phyloP scores from a whole-genome alignment of 1,284 basidiomycete genomes.

The Leccinum subrobustum region DNA sequence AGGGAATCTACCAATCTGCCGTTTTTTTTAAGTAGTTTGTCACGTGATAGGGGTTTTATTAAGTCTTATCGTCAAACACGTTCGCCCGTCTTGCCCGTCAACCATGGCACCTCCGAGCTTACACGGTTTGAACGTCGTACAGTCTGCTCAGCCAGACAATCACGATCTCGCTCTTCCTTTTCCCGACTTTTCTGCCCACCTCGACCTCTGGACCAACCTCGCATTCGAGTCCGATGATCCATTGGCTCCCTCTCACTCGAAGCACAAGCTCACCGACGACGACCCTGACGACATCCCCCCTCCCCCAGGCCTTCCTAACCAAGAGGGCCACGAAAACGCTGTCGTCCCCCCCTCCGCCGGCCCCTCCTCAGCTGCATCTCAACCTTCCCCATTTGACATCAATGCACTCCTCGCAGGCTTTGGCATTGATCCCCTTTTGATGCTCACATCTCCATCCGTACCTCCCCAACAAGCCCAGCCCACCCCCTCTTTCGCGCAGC shows the following conservation, averaged over 20 bases:
- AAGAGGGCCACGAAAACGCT: slow-evolving; percentile 58
- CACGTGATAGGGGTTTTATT: slow-evolving; percentile 28
- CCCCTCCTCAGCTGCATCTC: slow-evolving; percentile 21
- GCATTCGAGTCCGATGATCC: slow-evolving; percentile 77
- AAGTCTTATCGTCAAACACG: background rate
- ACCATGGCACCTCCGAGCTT: slow-evolving; percentile 52
- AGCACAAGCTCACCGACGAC: slow-evolving; percentile 41
- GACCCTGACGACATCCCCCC: slow-evolving; percentile 30
- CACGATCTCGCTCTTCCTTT: slow-evolving; percentile 63
- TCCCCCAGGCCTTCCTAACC: slow-evolving; percentile 45
- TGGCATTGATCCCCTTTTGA: slow-evolving; percentile 56
- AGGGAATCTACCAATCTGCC: too few species aligned
- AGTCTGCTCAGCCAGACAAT: slow-evolving; percentile 46
- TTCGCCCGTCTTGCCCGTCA: background rate
- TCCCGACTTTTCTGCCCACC: slow-evolving; percentile 73
- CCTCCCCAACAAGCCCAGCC: slow-evolving; percentile 19
- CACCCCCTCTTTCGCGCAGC: slow-evolving; percentile 59
- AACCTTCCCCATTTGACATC: slow-evolving; percentile 47
- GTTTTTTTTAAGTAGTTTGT: slow-evolving; percentile 4
- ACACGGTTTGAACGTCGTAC: slow-evolving; percentile 77
- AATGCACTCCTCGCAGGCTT: slow-evolving; percentile 58
- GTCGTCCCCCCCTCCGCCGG: slow-evolving; percentile 43
- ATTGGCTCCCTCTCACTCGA: slow-evolving; percentile 35
- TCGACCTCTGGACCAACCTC: slow-evolving; percentile 83
- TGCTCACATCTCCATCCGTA: slow-evolving; percentile 23